Base-by-base conservation (phyloP, 331 rosid species). In the Phaseolus coccineus region DNA sequence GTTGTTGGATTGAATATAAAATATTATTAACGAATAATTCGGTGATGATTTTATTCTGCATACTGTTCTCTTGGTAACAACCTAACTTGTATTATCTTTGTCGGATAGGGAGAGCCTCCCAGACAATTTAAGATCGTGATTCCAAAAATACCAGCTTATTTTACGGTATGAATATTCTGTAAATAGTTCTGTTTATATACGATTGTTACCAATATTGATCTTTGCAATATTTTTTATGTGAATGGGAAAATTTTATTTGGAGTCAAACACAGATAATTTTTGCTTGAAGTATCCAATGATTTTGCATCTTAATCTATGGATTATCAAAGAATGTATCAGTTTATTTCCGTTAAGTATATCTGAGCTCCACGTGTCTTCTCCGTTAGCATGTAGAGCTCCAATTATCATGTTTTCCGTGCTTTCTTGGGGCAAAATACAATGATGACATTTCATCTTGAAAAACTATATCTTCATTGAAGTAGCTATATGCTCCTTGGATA, bases 101-200 rank as follows among this genome's bases (percentile, higher is more conserved):
- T 79, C 53, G 87, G 47, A 58, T 83, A 95, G 99, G 99, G 85
- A 76, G 86, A 90, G 70, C 35, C 88, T 63, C 91, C 97, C 12
- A 82, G 87, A 74, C 99, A 95, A 78, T 95, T 95, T 83, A 93
- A 95, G 93, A 93, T 95, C 9, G 55, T 30, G 81, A 90, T 95
- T 83, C 98, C 96, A 44, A 85, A 78, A 87, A 90, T 93, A 82
- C 98, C 92, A 55, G 97, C 96, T 30, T 95, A 95, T 85, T 95
- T 95, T 84, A 91, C 98, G 85, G 99, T 95, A 90, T 47, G 90
- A 61, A 82, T 81, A 37, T 76, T 62, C 56, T 16, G 15, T 7
- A 47, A 63, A 22, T 27, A 52, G 77, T 22, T 67, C 50, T 50
- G 37, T 76, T 46, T 70, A 67, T 68, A 52, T 78, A 58, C 77